Evolutionary conservation across 805 yeast genomes (phyloP).

Genomic region (Cyberlindnera subsufficiens): DNA sequence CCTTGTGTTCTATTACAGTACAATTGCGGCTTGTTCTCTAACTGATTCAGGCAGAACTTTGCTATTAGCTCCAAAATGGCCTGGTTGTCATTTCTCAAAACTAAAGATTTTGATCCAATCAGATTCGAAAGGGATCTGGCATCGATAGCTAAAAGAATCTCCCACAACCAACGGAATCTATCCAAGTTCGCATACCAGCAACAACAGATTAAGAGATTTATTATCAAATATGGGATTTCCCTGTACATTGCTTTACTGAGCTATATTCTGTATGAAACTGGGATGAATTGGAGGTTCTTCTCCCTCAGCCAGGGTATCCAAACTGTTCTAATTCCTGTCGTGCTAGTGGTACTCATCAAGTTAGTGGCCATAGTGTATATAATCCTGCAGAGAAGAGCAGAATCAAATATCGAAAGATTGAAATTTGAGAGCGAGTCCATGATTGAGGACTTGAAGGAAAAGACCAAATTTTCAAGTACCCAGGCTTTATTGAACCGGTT

Average conservation of each 20-base stretch:
- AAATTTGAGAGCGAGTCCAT: conserved; percentile 43
- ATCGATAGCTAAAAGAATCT: conserved; percentile 30
- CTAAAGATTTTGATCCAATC: conserved; percentile 35
- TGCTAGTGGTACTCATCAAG: background rate
- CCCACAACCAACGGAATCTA: conserved; percentile 23
- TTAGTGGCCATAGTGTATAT: conserved; percentile 1
- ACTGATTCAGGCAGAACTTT: too few relatives aligned
- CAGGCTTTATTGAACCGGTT: conserved; percentile 67
- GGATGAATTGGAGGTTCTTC: background rate
- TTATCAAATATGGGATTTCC: conserved; percentile 9
- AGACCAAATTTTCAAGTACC: conserved; percentile 72
- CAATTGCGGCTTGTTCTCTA: too few relatives aligned
- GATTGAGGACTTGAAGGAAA: conserved; percentile 61
- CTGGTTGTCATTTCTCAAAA: conserved; percentile 21
- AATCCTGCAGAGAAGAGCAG: conserved; percentile 6
- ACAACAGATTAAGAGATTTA: conserved; percentile 1
- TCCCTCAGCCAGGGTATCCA: conserved; percentile 1
- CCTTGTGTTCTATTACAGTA: too few relatives aligned
- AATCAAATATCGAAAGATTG: conserved; percentile 26
- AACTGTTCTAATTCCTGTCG: conserved; percentile 2
- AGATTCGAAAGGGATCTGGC: conserved; percentile 38
- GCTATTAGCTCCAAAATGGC: conserved; percentile 9
- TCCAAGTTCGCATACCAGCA: conserved; percentile 9
- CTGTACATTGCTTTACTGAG: conserved; percentile 1
- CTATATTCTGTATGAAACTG: background rate